Evolutionary conservation across 129 eudicot species (phyloP), one percentile per base, ranked within the genome.

Genomic region (Chrysanthemum makinoi): DNA sequence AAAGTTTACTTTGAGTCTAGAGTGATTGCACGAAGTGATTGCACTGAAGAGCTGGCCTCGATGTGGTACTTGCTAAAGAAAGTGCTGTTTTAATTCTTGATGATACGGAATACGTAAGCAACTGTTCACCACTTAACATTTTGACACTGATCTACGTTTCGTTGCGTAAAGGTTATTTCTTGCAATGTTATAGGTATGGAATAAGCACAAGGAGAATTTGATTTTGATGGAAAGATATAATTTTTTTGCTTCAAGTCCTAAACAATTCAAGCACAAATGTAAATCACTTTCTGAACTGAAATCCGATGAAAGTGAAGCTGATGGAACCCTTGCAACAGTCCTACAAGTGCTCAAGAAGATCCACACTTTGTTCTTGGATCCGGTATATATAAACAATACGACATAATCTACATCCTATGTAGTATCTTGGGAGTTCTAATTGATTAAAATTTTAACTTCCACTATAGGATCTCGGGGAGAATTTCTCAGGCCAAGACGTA

Each of bases 161-260:
- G 7, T 17, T 56, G 46, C 68, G 30, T 48, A 53, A 53, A 66
- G 44, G 22, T 62, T 4, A 48, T 66, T 53, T 48, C 58, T 74
- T 57, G 46, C 46, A 17, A 48, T 78, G 39, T 5, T 22, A 39
- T 62, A 88, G 96, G 96, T 91, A 12, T 92, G 98, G 98, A 78
- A 17, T 39, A 81, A 81, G 82, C 83, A 89, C 68, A 86, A 77
- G 79, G 96, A 82, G 28, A 92, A 89, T 74, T 57, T 89, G 50
- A 89, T 92, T 76, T 50, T 89, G 61, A 86, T 89, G 87, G 91
- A 92, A 63, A 88, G 95, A 83, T 89, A 92, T 79, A 88, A 83
- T 67, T 89, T 79, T 78, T 92, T 91, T 77, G 87, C 90, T 51
- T 86, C 94, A 49, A 91, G 96, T 65, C 85, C 83, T 77, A 81